Base-by-base conservation (phyloP, 345 rosid genomes). In the Streptanthus diversifolius region DNA sequence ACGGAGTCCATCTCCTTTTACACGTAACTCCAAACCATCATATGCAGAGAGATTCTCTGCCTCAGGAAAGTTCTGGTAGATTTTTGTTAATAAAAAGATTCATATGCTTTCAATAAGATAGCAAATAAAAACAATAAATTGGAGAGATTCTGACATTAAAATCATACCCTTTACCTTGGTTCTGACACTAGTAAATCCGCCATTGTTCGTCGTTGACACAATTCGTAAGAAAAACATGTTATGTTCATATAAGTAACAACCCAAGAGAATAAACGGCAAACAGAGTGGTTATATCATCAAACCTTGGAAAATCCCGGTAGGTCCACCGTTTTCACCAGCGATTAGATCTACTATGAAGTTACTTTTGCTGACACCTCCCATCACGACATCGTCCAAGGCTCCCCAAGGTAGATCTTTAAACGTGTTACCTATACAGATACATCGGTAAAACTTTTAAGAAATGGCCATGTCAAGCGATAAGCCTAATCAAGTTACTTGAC, bases 351-450 rank as follows among this genome's bases (percentile, higher is more conserved):
- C 81, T 66, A 73, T 62, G 73, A 91, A 89, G 21, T 80, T 80
- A 71, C 99, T 93, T 84, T 89, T 83, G 29, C 99, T 93, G 59
- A 93, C 93, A 24, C 96, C 99, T 44, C 97, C 97, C 99, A 93
- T 93, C 22, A 93, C 97, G 66, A 93, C 95, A 81, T 93, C 99
- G 79, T 93, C 97, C 72, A 91, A 84, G 74, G 99, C 86, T 33
- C 99, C 97, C 98, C 98, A 93, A 35, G 87, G 85, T 62, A 89
- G 85, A 79, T 93, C 97, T 80, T 81, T 91, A 56, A 87, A 83
- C 3, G 68, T 78, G 37, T 78, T 80, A 63, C 79, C 98, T 93
- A 88, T 39, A 73, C 21, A 63, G 53, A 60, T 25, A 45, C 62
- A 54, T 27, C 0, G 8, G 27, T 49, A 24, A 60, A 2, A 6